Evolutionary conservation across 1,284 basidiomycete species (phyloP).

Genomic region (Ganoderma lucidum): DNA sequence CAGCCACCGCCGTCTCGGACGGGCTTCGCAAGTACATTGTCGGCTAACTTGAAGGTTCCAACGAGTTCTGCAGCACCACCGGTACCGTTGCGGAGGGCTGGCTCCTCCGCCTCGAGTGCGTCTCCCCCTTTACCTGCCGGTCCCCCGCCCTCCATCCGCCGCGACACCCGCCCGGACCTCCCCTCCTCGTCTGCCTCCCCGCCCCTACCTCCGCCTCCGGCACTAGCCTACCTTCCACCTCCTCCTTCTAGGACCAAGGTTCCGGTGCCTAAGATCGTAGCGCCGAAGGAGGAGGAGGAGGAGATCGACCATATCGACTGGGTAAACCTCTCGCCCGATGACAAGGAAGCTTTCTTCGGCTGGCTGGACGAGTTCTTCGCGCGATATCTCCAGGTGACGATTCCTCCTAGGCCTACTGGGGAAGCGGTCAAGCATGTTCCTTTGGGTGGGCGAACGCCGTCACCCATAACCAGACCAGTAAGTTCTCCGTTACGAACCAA

Average conservation of each 20-base stretch:
- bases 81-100: constrained; percentile 19
- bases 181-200: constrained; percentile 26
- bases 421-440: constrained; percentile 20
- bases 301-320: constrained; percentile 60
- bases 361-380: constrained; percentile 85
- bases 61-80: constrained; percentile 17
- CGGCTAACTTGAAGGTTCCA: background rate
- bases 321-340: constrained; percentile 67
- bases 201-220: constrained; percentile 19
- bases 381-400: constrained; percentile 43
- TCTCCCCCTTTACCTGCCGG: constrained; percentile 19
- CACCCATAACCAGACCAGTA: constrained; percentile 27
- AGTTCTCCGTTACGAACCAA: background rate
- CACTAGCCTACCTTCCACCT: background rate
- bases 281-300: constrained; percentile 9
- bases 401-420: constrained; percentile 20
- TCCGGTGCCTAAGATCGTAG: constrained; percentile 1
- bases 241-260: constrained; percentile 4
- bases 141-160: constrained; percentile 31
- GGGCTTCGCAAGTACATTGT: constrained; percentile 15
- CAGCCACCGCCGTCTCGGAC: constrained; percentile 32
- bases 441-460: constrained; percentile 21
- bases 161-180: constrained; percentile 35
- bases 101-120: constrained; percentile 12
- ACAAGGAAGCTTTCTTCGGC: constrained; percentile 76